phyloP scores from a whole-genome alignment of 73 alveolate genomes.

The Paramecium primaurelia region DNA sequence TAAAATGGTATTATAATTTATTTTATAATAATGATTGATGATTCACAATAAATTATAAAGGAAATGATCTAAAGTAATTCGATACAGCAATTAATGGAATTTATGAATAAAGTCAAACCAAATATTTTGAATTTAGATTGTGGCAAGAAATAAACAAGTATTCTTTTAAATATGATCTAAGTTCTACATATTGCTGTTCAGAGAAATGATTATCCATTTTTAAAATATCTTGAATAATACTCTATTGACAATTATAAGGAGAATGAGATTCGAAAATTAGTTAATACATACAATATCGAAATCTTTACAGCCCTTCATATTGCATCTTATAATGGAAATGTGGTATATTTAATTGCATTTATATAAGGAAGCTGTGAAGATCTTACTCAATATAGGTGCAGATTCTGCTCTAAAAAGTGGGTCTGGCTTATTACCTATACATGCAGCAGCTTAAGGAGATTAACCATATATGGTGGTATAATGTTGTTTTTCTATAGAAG shows the following conservation, averaged over 20 bases:
- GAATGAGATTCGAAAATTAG: neutral
- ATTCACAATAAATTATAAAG: neutral
- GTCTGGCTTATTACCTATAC: constrained; percentile 23
- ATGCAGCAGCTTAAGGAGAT: constrained; percentile 51
- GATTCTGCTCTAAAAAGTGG: constrained; percentile 12
- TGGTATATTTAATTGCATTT: neutral
- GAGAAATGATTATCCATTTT: neutral
- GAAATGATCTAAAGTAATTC: neutral
- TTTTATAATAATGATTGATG: constrained; percentile 30
- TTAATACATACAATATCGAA: neutral
- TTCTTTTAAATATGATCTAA: neutral
- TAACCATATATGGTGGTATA: constrained; percentile 7
- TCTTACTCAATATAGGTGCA: neutral
- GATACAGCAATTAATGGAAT: neutral
- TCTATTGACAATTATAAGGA: neutral
- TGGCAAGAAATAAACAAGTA: constrained; percentile 40
- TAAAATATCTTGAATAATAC: neutral
- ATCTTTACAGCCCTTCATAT: constrained; percentile 14
- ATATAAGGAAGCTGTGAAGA: neutral
- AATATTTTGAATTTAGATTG: constrained; percentile 27
- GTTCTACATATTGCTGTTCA: neutral
- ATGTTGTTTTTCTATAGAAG: neutral
- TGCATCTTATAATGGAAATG: constrained; percentile 24
- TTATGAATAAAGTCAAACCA: neutral
- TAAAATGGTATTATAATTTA: neutral